phyloP scores from a whole-genome alignment of 1,139 yeast genomes.

The Saccharomyces hybrid region DNA sequence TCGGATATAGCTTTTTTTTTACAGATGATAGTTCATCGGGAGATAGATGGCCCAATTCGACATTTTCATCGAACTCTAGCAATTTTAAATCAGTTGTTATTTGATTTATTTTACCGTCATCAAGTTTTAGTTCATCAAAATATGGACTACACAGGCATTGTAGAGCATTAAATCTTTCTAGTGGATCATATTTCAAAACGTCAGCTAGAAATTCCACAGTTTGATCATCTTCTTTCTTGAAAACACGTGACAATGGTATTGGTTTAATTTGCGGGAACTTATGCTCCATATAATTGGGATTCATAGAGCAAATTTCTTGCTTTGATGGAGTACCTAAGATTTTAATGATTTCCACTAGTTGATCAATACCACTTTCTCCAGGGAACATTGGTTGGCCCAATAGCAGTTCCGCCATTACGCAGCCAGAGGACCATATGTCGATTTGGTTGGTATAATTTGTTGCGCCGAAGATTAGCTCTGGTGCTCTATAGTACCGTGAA shows the following conservation, averaged over 20 bases:
- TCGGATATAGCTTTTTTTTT: not conserved
- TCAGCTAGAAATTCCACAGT: slow-evolving; percentile 28
- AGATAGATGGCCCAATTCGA: slow-evolving; percentile 24
- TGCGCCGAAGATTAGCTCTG: slow-evolving; percentile 86
- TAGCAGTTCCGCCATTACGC: slow-evolving; percentile 94
- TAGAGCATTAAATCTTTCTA: slow-evolving; percentile 28
- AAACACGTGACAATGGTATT: slow-evolving; percentile 78
- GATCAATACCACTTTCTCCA: slow-evolving; percentile 96
- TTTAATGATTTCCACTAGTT: slow-evolving; percentile 91
- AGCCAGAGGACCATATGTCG: slow-evolving; percentile 96
- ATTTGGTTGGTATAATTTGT: slow-evolving; percentile 93
- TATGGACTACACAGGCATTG: slow-evolving; percentile 29
- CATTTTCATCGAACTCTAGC: slow-evolving; percentile 44
- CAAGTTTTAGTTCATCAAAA: slow-evolving; percentile 27
- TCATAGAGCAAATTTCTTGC: slow-evolving; percentile 90
- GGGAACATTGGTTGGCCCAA: slow-evolving; percentile 96
- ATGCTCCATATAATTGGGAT: slow-evolving; percentile 95
- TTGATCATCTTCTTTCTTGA: slow-evolving; percentile 42
- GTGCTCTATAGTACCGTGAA: slow-evolving; percentile 93
- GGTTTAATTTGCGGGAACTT: slow-evolving; percentile 94
- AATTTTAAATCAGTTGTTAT: slow-evolving; percentile 73
- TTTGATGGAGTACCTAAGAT: slow-evolving; percentile 91
- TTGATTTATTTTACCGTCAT: slow-evolving; percentile 18
- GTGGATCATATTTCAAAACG: slow-evolving; percentile 29
- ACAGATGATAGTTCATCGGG: slow-evolving; percentile 17